phyloP scores from a whole-genome alignment of 306 rosid genomes.

The Lathyrus sativus region DNA sequence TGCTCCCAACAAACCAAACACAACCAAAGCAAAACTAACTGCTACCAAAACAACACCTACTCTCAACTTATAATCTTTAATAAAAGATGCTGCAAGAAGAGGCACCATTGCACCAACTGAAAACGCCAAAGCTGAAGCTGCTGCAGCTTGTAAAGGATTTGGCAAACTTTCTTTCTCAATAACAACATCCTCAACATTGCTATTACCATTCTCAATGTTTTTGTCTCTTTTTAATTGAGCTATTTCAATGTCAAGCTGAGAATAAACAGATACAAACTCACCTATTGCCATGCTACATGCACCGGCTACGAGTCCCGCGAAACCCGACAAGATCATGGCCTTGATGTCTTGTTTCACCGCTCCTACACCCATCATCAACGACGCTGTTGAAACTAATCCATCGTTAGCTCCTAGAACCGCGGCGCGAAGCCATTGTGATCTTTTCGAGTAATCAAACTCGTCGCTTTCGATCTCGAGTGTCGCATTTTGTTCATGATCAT shows the following conservation, averaged over 20 bases:
- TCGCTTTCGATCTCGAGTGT: conserved; percentile 34
- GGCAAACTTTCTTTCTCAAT: conserved; percentile 44
- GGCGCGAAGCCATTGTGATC: conserved; percentile 54
- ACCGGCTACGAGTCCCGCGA: conserved; percentile 52
- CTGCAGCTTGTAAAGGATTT: conserved; percentile 54
- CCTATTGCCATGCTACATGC: conserved; percentile 60
- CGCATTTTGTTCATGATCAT: conserved; percentile 38
- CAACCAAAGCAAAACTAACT: conserved; percentile 44
- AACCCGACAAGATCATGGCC: conserved; percentile 48
- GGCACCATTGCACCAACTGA: conserved; percentile 55
- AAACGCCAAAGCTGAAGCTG: conserved; percentile 55
- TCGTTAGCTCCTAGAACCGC: conserved; percentile 54
- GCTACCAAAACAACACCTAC: conserved; percentile 44
- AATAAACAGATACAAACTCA: conserved; percentile 53
- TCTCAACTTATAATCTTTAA: conserved; percentile 48
- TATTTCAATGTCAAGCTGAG: conserved; percentile 47
- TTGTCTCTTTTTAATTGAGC: conserved; percentile 47
- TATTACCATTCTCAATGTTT: conserved; percentile 19
- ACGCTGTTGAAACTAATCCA: conserved; percentile 51
- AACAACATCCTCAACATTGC: conserved; percentile 6
- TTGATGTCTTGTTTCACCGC: conserved; percentile 52
- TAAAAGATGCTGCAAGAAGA: conserved; percentile 48
- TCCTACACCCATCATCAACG: conserved; percentile 53
- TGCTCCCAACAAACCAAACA: conserved; percentile 51
- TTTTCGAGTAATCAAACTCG: conserved; percentile 47